Base-by-base conservation (phyloP, 345 rosid species). In the Gossypium herbaceum region DNA sequence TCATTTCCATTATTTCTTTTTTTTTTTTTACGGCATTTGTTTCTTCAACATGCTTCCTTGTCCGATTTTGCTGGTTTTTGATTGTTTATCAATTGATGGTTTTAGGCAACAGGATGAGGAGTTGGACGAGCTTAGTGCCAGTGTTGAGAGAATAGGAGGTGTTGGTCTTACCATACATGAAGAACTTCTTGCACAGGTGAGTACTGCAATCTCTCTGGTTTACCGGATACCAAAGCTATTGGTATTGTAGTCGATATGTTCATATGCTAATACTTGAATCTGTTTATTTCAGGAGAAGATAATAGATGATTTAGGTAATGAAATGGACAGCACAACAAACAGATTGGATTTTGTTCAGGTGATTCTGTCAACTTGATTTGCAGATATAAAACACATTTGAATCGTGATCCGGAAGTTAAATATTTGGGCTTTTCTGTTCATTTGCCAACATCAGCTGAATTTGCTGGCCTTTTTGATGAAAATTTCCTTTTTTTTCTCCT, bases 331-430 rank as follows among this genome's bases (percentile, higher is more conserved):
- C 64, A 95, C 97, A 67, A 83, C 94, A 66, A 93, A 87, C 81
- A 96, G 97, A 41, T 96, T 95, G 9, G 97, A 95, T 80, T 95
- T 95, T 84, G 94, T 95, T 80, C 98, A 93, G 98, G 98, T 92
- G 63, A 77, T 25, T 44, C 15, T 51, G 77, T 77, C 76, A 25
- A 13, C 41, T 22, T 58, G 9, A 8, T 59, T 48, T 34, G 9
- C 22, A 34, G 27, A 74, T 59, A 56, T 47, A 43, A 22, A 64
- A 41, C 39, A 56, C 16, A 64, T 64, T 34, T 61, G 50, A 24
- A 45, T 16, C 17, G 12, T 29, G 65, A n/a, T 59, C 50, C 27
- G 68, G 63, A 69, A 64, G 22, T 7, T 15, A 27, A 6, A 73
- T 51, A 29, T 50, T 64, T 55, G 52, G 52, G 54, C 1, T 69